These are phyloP conservation scores for Ambrosiella beaveri DNA, from an alignment of 2,329 filamentous ascomycete genomes.

Conservation along the genomic window DNA sequence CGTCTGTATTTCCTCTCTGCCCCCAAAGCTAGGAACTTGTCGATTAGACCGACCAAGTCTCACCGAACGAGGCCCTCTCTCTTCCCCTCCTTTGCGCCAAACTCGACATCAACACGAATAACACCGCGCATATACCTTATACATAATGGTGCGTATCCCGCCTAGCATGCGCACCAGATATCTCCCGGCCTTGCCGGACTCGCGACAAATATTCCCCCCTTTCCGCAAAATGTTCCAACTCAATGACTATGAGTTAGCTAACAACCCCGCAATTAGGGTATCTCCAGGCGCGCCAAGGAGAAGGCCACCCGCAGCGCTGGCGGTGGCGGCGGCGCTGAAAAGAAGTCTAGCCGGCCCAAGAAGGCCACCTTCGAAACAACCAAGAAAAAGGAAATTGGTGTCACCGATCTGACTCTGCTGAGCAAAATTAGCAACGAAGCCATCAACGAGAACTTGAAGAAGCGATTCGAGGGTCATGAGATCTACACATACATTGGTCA, in stretches of 20 bases:
- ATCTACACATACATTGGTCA: conserved; percentile 99
- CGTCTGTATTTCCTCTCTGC: no score
- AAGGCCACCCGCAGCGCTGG: conserved; percentile 24
- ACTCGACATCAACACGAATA: not conserved
- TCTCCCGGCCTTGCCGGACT: no score
- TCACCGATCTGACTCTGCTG: conserved; percentile 90
- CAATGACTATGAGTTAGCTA: not conserved
- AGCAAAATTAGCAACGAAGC: conserved; percentile 98
- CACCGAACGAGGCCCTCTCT: not conserved
- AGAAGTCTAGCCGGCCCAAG: conserved; percentile 49
- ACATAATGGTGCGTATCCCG: not conserved
- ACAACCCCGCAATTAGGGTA: conserved; percentile 22
- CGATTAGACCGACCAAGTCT: no score
- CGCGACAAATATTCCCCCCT: no score
- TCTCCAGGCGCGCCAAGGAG: conserved; percentile 32
- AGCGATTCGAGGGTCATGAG: conserved; percentile 90
- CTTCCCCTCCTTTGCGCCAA: not conserved
- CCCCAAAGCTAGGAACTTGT: no score
- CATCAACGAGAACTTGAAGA: conserved; percentile 98
- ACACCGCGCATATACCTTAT: not conserved
- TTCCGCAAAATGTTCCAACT: no score
- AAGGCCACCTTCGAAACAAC: conserved; percentile 91
- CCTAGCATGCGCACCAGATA: not conserved
- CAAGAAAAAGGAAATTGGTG: conserved; percentile 98
- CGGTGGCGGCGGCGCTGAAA: conserved; percentile 17